Evolutionary conservation across 2,329 filamentous ascomycete species (phyloP), one percentile per base, ranked within the genome.

Genomic region (Trichoderma sp.): DNA sequence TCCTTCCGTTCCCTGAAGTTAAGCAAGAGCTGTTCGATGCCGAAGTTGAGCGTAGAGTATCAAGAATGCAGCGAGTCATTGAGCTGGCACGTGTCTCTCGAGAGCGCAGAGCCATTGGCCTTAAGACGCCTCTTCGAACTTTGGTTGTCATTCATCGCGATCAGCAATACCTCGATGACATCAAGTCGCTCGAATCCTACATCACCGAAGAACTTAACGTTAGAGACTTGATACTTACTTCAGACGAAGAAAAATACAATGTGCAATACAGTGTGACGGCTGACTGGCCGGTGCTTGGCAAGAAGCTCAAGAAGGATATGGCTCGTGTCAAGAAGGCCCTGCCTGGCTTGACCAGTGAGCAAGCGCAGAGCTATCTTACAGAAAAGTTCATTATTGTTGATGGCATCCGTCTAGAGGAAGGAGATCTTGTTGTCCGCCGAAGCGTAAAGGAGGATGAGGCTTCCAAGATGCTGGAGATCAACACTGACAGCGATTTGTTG

Each of bases 291-390:
- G 93, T 94, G 2, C 89, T 99, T 18, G 97, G 97, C 78, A 98
- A 98, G 90, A 98, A 98, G 87, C 89, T 98, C 79, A 97, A 97
- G 89, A 98, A 98, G 85, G 95, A 98, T 81, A 94, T 95, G 78
- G 91, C 92, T 78, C 94, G 93, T 82, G 95, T 98, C 79, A 97
- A 97, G 88, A 97, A 96, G 86, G 95, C 94, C 2, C 87, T 99
- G 63, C 95, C 95, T 6, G 88, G 86, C 53, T 87, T 99, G 66
- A 93, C 90, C 24, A 95, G 92, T 79, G 91, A 94, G 12, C 90
- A 98, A 79, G 95, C 98, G 76, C 94, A 95, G 83, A 86, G 87
- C 53, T 99, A 95, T 83, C 87, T 97, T 56, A 86, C 89, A 59
- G 89, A 91, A 18, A 94, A 93, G 81, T 91, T 90, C 81, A 94